Base-by-base conservation (phyloP, 1,284 basidiomycete species). In the Pholiota adiposa region DNA sequence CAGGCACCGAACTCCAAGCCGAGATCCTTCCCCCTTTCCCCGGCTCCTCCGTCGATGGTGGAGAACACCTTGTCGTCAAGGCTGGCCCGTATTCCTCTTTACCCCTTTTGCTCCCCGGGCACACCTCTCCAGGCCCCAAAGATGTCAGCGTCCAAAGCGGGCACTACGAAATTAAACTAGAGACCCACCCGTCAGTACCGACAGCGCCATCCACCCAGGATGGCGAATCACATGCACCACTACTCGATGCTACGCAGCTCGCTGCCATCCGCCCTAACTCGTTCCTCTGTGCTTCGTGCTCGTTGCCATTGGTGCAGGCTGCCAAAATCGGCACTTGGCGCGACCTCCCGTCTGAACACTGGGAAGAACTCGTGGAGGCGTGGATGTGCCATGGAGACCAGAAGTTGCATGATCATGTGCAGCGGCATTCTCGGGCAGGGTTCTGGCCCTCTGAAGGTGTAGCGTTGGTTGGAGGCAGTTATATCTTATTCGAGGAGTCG, bases 331-430 rank as follows among this genome's bases (percentile, higher is more conserved):
- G 64, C 8, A 73, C 70, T 29, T 97, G 93, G 73, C 84, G 88
- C 52, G 95, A 97, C 68, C 79, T 99, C 6, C 96, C 96, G 0
- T 96, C 93, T 1, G 94, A 97, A 70, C 89, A 97, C 69, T 99
- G 96, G 96, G 91, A 95, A 59, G 96, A 99, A 73, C 86, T 98
- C 40, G 87, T 98, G 21, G 96, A 98, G 61, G 91, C 94, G 2
- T 98, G 96, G 96, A 96, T 99, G 93, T 98, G 96, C 70, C 97
- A 98, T 74, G 76, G 88, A 19, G 95, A 97, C 70, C 95, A 97
- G 75, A 86, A 84, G 31, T 77, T 96, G 50, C 84, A 90, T 58
- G 88, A 89, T 23, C 82, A 89, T 16, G 82, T 94, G 3, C 77
- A 85, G 48, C 80, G 84, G 63, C 83, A 86, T 64, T 85, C 86